phyloP scores from a whole-genome alignment of 805 yeast genomes.

The Yarrowia sp. region DNA sequence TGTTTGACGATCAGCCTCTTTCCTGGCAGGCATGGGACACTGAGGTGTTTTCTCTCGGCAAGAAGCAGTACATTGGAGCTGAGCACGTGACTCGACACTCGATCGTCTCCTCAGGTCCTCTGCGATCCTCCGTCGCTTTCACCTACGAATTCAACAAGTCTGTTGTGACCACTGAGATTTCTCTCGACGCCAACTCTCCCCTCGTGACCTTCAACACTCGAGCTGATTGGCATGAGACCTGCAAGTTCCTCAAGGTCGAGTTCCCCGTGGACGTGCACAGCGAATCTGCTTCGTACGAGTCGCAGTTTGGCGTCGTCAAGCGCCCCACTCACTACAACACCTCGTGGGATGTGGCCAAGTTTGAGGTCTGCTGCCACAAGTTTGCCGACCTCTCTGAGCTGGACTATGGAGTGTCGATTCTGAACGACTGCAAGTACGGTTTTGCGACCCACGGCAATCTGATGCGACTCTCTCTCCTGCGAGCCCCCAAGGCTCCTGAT shows the following conservation, averaged over 20 bases:
- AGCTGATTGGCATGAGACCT: conserved; percentile 87
- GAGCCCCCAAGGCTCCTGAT: conserved; percentile 96
- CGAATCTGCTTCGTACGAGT: conserved; percentile 85
- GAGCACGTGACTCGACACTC: conserved; percentile 51
- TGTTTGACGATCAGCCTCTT: conserved; percentile 90
- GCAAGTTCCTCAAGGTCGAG: conserved; percentile 90
- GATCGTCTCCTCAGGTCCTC: conserved; percentile 59
- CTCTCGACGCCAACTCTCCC: conserved; percentile 62
- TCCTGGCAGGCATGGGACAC: conserved; percentile 98
- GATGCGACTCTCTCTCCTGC: conserved; percentile 82
- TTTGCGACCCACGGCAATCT: conserved; percentile 91
- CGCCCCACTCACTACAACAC: conserved; percentile 96
- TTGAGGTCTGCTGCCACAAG: conserved; percentile 93
- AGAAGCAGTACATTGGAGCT: conserved; percentile 58
- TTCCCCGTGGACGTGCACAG: conserved; percentile 85
- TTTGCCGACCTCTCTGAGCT: conserved; percentile 90
- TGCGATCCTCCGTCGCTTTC: conserved; percentile 68
- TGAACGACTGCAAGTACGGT: conserved; percentile 90
- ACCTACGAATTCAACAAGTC: conserved; percentile 67
- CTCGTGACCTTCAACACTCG: conserved; percentile 56
- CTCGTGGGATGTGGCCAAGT: conserved; percentile 94
- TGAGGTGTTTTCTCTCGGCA: conserved; percentile 83
- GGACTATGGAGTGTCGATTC: conserved; percentile 82
- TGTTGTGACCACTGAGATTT: conserved; percentile 68
- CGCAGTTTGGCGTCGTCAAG: conserved; percentile 89